Conservation (phyloP, 2,329 filamentous ascomycete species). For the Aspergillus calidoustus region DNA sequence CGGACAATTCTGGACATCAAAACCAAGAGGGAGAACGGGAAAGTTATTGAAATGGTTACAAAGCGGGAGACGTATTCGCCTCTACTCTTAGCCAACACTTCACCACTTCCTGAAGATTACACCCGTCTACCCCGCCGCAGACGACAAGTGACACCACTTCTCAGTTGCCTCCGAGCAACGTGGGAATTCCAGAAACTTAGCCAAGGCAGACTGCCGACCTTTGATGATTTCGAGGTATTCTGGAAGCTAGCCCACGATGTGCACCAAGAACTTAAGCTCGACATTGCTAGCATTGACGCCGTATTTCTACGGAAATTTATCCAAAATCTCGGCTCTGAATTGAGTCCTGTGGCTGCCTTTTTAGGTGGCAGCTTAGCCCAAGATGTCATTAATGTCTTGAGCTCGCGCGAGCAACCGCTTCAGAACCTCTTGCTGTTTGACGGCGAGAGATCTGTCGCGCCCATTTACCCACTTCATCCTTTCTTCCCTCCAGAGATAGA, state of each 20-base stretch:
- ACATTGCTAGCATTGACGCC: slow-evolving; percentile 67
- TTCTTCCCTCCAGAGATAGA: slow-evolving; percentile 50
- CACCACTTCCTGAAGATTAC: slow-evolving; percentile 72
- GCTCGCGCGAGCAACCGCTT: slow-evolving; percentile 87
- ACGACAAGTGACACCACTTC: slow-evolving; percentile 76
- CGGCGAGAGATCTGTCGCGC: slow-evolving; percentile 76
- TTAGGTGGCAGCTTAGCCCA: slow-evolving; percentile 90
- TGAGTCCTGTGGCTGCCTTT: slow-evolving; percentile 85
- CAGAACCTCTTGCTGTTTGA: slow-evolving; percentile 96
- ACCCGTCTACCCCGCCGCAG: slow-evolving; percentile 70
- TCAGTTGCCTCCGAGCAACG: slow-evolving; percentile 84
- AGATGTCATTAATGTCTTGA: slow-evolving; percentile 95
- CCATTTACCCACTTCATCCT: slow-evolving; percentile 81
- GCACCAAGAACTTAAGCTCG: slow-evolving; percentile 74
- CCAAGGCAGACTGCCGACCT: slow-evolving; percentile 58
- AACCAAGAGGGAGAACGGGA: slow-evolving; percentile 71
- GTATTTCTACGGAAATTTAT: slow-evolving; percentile 83
- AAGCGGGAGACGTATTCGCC: slow-evolving; percentile 92
- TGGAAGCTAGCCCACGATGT: slow-evolving; percentile 77
- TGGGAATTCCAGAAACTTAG: slow-evolving; percentile 79
- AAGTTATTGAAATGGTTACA: slow-evolving; percentile 81
- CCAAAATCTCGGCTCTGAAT: slow-evolving; percentile 81
- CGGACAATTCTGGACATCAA: slow-evolving; percentile 74
- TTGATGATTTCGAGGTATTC: slow-evolving; percentile 74
- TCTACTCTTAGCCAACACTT: slow-evolving; percentile 81